Evolutionary conservation across 2,329 filamentous ascomycete genomes (phyloP), one percentile per base, ranked within the genome.

Genomic region (Fusarium sacchari): DNA sequence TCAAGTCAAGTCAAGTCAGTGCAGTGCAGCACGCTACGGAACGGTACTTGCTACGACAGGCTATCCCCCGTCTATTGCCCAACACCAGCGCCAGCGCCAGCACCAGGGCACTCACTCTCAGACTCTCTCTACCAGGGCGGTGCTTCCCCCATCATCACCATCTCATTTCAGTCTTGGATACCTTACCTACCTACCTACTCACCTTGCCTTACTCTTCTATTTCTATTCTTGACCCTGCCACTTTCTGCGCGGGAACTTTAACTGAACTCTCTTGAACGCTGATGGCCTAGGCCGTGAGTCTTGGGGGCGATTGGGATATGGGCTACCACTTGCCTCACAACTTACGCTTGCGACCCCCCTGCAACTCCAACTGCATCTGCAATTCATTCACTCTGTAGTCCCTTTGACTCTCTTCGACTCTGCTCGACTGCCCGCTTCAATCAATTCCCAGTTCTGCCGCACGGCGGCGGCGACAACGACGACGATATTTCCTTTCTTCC

Each of bases 301-400:
- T 77, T 73, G 78, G 75, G 60, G 79, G 80, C 81, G 82, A 83
- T 82, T 83, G 81, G 81, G 79, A 81, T 74, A 77, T 81, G 81
- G 79, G 80, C 81, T 81, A 77, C 74, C 77, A 74, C 75, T 79
- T 81, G 78, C 77, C 77, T 80, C 76, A 75, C 77, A 77, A 75
- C 76, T 74, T 74, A 74, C 76, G 78, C 76, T 75, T 75, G 71
- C 76, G 77, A 78, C 73, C 74, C 75, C 73, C 74, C 75, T 80
- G 72, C 74, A 72, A 74, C 63, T 56, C n/a, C 73, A 74, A 75
- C 64, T 47, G 55, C 73, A 74, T 74, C 64, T 53, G 7, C 50
- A 53, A 37, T 36, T 76, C 67, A 69, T 75, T 72, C 62, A 66
- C 65, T 70, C 74, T 67, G 68, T 71, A 72, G 53, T 73, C 72